Conservation (phyloP, 106 monocot species). For the Iris macrosiphon region DNA sequence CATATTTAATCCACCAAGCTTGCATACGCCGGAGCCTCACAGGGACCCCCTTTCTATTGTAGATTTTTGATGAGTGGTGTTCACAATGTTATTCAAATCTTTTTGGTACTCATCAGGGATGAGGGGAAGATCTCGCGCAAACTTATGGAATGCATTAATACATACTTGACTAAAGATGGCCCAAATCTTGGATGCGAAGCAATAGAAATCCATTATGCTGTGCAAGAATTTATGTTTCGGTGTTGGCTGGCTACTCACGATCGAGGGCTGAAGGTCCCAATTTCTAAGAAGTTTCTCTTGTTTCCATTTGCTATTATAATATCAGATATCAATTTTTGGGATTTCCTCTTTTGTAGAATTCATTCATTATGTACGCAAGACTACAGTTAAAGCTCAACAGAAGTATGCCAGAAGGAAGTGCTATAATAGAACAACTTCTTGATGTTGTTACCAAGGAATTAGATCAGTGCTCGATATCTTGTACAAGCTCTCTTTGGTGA, state of each 20-base stretch:
- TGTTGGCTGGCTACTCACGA: constrained; percentile 80
- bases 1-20: no score
- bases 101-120: constrained; percentile 33
- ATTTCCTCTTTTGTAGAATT: constrained; percentile 33
- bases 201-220: constrained; percentile 58
- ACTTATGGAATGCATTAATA: constrained; percentile 85
- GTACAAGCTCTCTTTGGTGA: constrained; percentile 33
- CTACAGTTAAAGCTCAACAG: constrained; percentile 49
- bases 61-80: not conserved
- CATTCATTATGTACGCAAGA: constrained; percentile 65
- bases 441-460: constrained; percentile 75
- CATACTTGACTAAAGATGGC: constrained; percentile 79
- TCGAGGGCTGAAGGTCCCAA: constrained; percentile 55
- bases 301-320: not conserved
- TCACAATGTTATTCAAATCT: not conserved
- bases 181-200: constrained; percentile 69
- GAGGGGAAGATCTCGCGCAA: constrained; percentile 89
- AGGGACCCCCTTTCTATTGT: no score
- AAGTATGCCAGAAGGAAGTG: constrained; percentile 29
- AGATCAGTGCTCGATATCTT: constrained; percentile 34
- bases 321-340: not conserved
- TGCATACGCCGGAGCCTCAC: no score
- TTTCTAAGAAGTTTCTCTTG: not conserved
- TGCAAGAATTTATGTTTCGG: constrained; percentile 61
- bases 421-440: constrained; percentile 48